Evolutionary conservation across 2,329 filamentous ascomycete species (phyloP), one percentile per base, ranked within the genome.

Genomic region (Cercospora zeae-maydis): DNA sequence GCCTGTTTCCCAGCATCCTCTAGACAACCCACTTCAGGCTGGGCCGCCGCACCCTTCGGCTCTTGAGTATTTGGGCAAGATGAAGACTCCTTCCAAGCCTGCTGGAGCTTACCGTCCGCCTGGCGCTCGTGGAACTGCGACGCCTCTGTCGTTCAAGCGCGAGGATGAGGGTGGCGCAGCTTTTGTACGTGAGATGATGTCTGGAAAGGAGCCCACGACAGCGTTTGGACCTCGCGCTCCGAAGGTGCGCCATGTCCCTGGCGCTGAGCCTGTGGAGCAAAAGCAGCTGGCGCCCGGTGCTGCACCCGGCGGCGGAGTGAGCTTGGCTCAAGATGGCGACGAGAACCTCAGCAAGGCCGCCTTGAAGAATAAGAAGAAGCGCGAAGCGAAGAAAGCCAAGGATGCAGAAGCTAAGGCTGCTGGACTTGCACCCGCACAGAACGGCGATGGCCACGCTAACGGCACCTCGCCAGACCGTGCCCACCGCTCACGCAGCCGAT

Each of bases 311-410:
- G 86, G 86, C 21, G 86, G 86, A 47, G 86, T 87, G 45, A 85
- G 84, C 66, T 82, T 90, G 51, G 86, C 89, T 13, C 84, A 80
- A 67, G 77, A 88, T 78, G 80, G 88, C 47, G 89, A 92, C 64
- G 90, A 91, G 70, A 88, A 84, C 70, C 76, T 95, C 65, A 93
- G 90, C 66, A 96, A 95, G 80, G 86, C 89, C 59, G 92, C 90
- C 11, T 81, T 91, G 71, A 97, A 97, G 84, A 97, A 97, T 80
- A 98, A 98, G 86, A 98, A 98, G 86, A 98, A 98, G 85, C 86
- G 95, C 51, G 88, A 91, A 70, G 91, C 91, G 69, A 97, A 96
- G 83, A 98, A 97, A 80, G 85, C 86, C 57, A 95, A 93, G 75
- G 92, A 95, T 52, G 84, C 82, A 5, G 90, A 91, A 16, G 86